A percentile compares a stretch with the other conserved stretches of the same genome.
phyloP scores from a whole-genome alignment of 768 basidiomycete species.

The Amanita fuliginea region DNA sequence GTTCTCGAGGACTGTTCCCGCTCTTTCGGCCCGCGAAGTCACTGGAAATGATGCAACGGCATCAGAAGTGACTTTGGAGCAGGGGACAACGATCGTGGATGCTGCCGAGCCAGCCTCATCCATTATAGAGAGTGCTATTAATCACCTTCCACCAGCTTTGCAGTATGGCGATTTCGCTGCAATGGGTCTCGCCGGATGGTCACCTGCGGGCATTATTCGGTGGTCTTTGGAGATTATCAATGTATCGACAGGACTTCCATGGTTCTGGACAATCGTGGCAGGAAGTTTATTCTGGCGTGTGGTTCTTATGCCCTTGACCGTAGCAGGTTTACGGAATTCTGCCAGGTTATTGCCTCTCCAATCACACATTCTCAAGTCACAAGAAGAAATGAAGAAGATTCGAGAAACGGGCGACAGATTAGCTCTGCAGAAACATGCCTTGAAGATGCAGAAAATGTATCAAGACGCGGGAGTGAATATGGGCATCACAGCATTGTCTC shows the following conservation, averaged over 20 bases:
- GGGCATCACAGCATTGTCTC: conserved; percentile 34
- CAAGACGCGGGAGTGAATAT: conserved; percentile 57
- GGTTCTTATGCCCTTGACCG: conserved; percentile 46
- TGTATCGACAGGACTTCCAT: conserved; percentile 60
- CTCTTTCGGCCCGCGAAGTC: background rate
- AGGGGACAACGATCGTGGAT: background rate
- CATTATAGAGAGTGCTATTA: conserved; percentile 8
- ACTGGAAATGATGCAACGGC: background rate
- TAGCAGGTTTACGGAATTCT: conserved; percentile 45
- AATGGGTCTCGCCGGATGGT: conserved; percentile 52
- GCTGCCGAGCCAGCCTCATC: background rate
- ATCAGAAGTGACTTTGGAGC: background rate
- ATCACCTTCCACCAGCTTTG: conserved; percentile 27
- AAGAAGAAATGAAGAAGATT: conserved; percentile 30
- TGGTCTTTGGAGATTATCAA: conserved; percentile 61
- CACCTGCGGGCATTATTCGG: conserved; percentile 52
- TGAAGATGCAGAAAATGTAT: conserved; percentile 46
- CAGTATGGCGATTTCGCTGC: conserved; percentile 66
- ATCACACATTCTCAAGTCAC: conserved; percentile 34
- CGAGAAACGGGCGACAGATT: conserved; percentile 23
- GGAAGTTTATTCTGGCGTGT: conserved; percentile 53
- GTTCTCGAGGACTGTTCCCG: conserved; percentile 1
- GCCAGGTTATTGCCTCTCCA: conserved; percentile 52
- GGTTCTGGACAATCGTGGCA: conserved; percentile 75
- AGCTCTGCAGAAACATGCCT: conserved; percentile 42